Base-by-base conservation (phyloP, 2,329 filamentous ascomycete species). In the Lachnellula suecica region DNA sequence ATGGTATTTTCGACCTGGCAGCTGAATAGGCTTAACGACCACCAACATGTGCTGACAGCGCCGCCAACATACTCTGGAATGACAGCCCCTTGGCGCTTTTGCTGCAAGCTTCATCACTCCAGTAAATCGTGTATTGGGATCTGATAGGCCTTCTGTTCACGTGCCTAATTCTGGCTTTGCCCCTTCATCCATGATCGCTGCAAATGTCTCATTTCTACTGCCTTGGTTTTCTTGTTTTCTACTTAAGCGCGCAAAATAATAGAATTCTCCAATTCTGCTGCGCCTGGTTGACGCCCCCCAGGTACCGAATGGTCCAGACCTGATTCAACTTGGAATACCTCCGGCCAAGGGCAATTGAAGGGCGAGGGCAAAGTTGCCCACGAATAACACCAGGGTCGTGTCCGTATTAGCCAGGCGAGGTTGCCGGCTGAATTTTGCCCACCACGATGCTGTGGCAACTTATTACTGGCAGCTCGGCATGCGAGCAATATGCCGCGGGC, bases 391-490 rank as follows among this genome's bases (percentile, higher is more conserved):
- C 20, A 8, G 37, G 11, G 7, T 19, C 20, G 37, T 10, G 19
- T 22, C 17, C 25, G 40, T 15, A 42, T 42, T 55, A 47, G 55
- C 34, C 45, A 19, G 41, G 42, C 47, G 27, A 53, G 55, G 55
- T 52, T 58, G 51, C 49, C 41, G 22, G 20, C 24, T 42, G 31
- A 42, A 38, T 44, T 23, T 24, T 43, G 24, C 10, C 25, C 19
- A 15, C 29, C n/a, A 34, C 20, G 9, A 31, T 20, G 35, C 27
- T 47, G 45, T 54, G 52, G 46, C 52, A 53, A 10, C 19, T 25
- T 51, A 7, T 47, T 44, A 58, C 46, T 58, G 40, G 55, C 44
- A 35, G 45, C 44, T 45, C 55, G 55, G 55, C 25, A 50, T 47
- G 29, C 20, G 29, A 34, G 15, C 40, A 17, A 17, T 53, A 20